Conservation (phyloP, 2,329 filamentous ascomycete species). For the Hypoxylon sp. region DNA sequence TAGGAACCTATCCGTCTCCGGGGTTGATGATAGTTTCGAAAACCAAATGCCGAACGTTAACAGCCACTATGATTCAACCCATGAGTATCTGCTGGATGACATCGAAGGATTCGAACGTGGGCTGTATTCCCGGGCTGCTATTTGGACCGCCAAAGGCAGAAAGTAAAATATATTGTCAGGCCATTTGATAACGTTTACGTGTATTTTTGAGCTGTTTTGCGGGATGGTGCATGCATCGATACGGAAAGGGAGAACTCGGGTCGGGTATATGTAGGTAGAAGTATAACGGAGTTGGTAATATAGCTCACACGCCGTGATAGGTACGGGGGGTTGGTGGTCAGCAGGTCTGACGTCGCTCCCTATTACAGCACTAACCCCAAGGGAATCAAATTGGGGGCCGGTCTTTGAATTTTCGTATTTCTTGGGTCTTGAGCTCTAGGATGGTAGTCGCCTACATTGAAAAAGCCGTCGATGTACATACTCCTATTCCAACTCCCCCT, state of each 20-base stretch:
- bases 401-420: background rate
- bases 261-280: conserved; percentile 13
- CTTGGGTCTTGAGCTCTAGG: background rate
- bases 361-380: conserved; percentile 25
- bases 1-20: background rate
- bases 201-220: conserved; percentile 19
- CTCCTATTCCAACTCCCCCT: background rate
- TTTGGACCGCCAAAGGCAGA: background rate
- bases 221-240: conserved; percentile 35
- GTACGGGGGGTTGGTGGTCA: conserved; percentile 17
- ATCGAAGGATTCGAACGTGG: conserved; percentile 4
- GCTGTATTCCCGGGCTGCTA: background rate
- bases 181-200: conserved; percentile 40
- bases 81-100: conserved; percentile 2
- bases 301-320: conserved; percentile 22
- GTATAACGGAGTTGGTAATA: conserved; percentile 12
- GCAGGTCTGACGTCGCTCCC: conserved; percentile 12
- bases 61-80: background rate
- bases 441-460: background rate
- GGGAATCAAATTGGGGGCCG: background rate
- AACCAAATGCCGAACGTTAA: background rate
- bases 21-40: background rate
- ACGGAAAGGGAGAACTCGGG: conserved; percentile 25
- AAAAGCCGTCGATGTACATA: background rate
- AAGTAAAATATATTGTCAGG: conserved; percentile 29